These are phyloP conservation scores for Solanum acaule DNA, from an alignment of 257 asterid species.

Conservation along the genomic window DNA sequence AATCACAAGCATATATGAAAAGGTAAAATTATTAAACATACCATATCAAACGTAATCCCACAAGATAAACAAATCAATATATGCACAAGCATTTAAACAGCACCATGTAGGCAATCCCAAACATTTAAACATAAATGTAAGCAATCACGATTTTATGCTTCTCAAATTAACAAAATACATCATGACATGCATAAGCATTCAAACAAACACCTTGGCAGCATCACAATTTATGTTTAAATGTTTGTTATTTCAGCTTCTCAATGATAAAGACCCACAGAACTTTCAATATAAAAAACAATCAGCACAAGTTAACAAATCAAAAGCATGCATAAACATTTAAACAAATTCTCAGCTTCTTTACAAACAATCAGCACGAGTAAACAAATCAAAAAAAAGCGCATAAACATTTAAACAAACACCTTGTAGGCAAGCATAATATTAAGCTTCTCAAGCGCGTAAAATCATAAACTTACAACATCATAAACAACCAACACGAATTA, in stretches of 20 bases:
- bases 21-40: neutral
- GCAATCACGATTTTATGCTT: neutral
- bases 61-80: neutral
- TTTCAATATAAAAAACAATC: neutral
- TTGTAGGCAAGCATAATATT: too few relatives aligned
- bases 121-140: neutral
- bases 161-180: neutral
- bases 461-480: too few relatives aligned
- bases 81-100: neutral
- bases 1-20: neutral
- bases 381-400: neutral
- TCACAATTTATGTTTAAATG: neutral
- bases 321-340: neutral
- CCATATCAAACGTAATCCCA: neutral
- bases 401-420: neutral
- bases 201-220: neutral
- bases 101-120: neutral
- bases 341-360: slow-evolving; percentile 25
- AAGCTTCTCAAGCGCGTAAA: too few relatives aligned
- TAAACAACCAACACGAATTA: too few relatives aligned
- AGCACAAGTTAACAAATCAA: neutral
- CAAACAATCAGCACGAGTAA: neutral
- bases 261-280: neutral
- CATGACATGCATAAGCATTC: neutral
- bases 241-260: neutral